Evolutionary conservation across 2,329 filamentous ascomycete genomes (phyloP), one percentile per base, ranked within the genome.

Genomic region (Aotearoamyces nothofagi): DNA sequence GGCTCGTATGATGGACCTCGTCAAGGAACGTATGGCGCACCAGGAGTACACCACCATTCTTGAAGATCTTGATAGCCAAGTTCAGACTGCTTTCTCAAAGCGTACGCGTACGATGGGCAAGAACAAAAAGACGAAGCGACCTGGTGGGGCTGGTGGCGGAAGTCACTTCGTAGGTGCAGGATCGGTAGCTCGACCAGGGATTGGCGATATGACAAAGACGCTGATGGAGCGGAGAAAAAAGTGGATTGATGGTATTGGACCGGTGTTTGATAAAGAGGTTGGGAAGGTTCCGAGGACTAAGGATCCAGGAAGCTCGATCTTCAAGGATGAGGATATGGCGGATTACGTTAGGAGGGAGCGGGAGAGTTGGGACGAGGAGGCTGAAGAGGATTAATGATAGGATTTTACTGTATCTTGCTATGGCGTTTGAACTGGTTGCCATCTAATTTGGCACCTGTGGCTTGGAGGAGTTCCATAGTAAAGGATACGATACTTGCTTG

Each of bases 31-130:
- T 39, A 87, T 98, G 71, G 90, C 90, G 0, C 77, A 90, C 56
- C 90, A 98, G 49, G 90, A 98, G 51, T 98, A 93, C 59, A 79
- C 78, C 51, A 94, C 84, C 32, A 98, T 98, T 43, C 77, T 92
- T 28, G 90, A 98, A 50, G 90, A 98, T 51, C 73, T 98, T 13
- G 90, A 98, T 59, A 74, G 76, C 23, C 90, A 96, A 50, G 84
- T 96, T 23, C 86, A 96, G 48, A 78, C 82, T 29, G 87, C 90
- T 3, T 98, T 96, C 48, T 73, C 92, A 24, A 98, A 98, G 58
- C 79, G 90, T 14, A 96, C 87, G 15, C 75, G 90, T 26, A 93
- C 83, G 1, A 78, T 96, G 56, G 82, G 86, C 51, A 92, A 96
- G 59, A 83, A 74, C 53, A 92, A 92, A 54, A 93, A 92, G 57